phyloP scores from a whole-genome alignment of 2,329 filamentous ascomycete species.

The Botrytis pseudocinerea region DNA sequence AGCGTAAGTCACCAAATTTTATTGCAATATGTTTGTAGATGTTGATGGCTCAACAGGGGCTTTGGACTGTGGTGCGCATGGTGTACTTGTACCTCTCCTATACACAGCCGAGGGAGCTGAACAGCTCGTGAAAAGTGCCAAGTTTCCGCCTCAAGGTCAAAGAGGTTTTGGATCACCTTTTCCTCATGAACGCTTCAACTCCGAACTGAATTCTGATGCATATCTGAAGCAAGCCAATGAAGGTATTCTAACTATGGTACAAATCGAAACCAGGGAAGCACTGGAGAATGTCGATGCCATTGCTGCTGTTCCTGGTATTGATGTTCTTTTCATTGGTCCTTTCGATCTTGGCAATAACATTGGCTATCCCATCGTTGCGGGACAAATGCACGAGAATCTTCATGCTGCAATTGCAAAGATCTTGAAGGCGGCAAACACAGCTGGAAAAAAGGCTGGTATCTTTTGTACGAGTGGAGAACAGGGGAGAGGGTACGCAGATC shows the following conservation, averaged over 20 bases:
- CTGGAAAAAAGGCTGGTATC: constrained; percentile 67
- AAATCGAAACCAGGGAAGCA: constrained; percentile 67
- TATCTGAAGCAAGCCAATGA: constrained; percentile 59
- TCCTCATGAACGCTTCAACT: constrained; percentile 51
- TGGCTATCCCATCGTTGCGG: constrained; percentile 61
- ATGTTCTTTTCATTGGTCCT: constrained; percentile 65
- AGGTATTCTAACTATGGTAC: constrained; percentile 62
- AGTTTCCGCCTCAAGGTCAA: constrained; percentile 56
- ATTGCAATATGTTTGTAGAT: constrained; percentile 26
- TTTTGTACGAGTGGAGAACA: constrained; percentile 59
- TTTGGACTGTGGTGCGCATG: constrained; percentile 58
- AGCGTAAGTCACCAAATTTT: constrained; percentile 46
- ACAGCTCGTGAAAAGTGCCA: constrained; percentile 52
- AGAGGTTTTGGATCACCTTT: constrained; percentile 59
- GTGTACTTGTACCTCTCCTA: constrained; percentile 56
- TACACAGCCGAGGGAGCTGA: constrained; percentile 55
- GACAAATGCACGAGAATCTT: constrained; percentile 59
- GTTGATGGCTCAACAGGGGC: constrained; percentile 46
- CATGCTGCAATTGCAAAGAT: constrained; percentile 59
- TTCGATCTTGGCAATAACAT: constrained; percentile 66
- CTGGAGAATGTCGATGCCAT: constrained; percentile 62
- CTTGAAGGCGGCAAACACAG: constrained; percentile 56
- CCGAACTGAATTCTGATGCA: constrained; percentile 51
- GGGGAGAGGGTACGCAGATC: constrained; percentile 54
- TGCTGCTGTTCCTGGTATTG: constrained; percentile 58